phyloP scores from a whole-genome alignment of 352 stramenopile genomes.

The Lagenidium sp. region DNA sequence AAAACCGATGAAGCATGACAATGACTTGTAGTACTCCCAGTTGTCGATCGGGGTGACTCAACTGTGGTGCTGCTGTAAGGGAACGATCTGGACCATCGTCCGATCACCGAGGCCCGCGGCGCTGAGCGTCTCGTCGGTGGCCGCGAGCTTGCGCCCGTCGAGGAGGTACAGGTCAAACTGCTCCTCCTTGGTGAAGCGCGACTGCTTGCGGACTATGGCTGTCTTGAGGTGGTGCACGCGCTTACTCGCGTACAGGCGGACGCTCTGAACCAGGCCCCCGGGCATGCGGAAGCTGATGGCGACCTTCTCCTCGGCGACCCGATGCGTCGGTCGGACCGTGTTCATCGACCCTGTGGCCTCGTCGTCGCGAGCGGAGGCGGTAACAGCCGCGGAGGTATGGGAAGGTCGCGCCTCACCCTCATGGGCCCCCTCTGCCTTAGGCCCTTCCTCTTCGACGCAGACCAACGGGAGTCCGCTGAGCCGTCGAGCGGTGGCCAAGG shows the following conservation, averaged over 20 bases:
- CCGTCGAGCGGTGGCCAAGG: no score
- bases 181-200: constrained; percentile 30
- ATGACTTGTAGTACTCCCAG: background rate
- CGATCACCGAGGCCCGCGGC: constrained; percentile 26
- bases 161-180: constrained; percentile 45
- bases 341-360: background rate
- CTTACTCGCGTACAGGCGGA: constrained; percentile 28
- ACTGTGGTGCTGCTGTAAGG: background rate
- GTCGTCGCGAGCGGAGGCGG: no score
- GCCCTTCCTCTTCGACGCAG: no score
- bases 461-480: no score
- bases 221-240: constrained; percentile 48
- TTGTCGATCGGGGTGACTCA: background rate
- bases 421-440: no score
- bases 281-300: constrained; percentile 43
- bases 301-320: constrained; percentile 13
- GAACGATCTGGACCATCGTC: constrained; percentile 32
- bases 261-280: constrained; percentile 35
- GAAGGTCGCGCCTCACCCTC: no score
- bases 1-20: no score
- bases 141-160: constrained; percentile 23
- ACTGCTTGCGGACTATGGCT: constrained; percentile 25
- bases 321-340: background rate
- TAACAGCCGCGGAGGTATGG: no score
- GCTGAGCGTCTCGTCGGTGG: constrained; percentile 25